These are phyloP conservation scores for Chaetoscypha palmicola DNA, from an alignment of 2,329 filamentous ascomycete species.

Conservation along the genomic window DNA sequence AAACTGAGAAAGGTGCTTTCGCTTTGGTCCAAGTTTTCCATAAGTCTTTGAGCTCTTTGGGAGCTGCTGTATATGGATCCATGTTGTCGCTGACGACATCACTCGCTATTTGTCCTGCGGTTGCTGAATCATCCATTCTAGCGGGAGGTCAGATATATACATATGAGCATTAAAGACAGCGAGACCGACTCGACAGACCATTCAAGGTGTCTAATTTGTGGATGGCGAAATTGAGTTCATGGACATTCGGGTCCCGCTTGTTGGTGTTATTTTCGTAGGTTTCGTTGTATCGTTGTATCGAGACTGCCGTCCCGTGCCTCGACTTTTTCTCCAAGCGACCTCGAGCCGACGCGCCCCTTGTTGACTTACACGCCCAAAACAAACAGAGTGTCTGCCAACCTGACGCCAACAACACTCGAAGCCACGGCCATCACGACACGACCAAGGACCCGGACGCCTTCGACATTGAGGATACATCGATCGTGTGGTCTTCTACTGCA, in stretches of 20 bases:
- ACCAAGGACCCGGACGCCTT: not conserved
- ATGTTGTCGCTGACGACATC: constrained; percentile 32
- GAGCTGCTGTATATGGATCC: constrained; percentile 73
- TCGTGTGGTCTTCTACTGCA: too few species aligned
- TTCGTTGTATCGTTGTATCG: too few species aligned
- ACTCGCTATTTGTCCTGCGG: not conserved
- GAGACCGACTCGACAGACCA: not conserved
- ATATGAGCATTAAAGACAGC: not conserved
- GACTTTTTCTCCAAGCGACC: too few species aligned
- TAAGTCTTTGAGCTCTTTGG: constrained; percentile 57
- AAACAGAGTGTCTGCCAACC: too few species aligned
- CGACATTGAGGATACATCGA: too few species aligned
- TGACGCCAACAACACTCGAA: not conserved
- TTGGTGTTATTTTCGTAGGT: constrained; percentile 8
- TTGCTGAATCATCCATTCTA: not conserved
- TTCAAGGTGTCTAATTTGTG: not conserved
- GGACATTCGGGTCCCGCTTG: too few species aligned
- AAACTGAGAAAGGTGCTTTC: constrained; percentile 30
- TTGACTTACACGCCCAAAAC: not conserved
- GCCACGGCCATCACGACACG: not conserved
- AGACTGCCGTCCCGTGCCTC: too few species aligned
- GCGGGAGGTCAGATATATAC: not conserved
- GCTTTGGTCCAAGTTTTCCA: constrained; percentile 52
- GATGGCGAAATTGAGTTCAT: too few species aligned
- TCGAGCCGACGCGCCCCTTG: too few species aligned